phyloP scores from a whole-genome alignment of 805 yeast genomes.

The Priceomyces haplophilus region DNA sequence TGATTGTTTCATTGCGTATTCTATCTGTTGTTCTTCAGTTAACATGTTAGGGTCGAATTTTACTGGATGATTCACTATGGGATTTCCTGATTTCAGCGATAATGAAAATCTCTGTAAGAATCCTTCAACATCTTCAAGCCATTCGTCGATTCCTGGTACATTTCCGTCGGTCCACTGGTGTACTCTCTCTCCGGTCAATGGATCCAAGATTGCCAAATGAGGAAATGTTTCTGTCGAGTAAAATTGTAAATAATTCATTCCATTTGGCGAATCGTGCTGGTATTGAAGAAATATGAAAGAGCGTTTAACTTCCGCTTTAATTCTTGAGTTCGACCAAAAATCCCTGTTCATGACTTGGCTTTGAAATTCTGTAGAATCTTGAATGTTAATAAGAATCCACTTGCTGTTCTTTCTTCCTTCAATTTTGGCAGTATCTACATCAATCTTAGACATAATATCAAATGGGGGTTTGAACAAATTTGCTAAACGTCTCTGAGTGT shows the following conservation, averaged over 20 bases:
- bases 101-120: conserved; percentile 67
- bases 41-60: conserved; percentile 61
- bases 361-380: conserved; percentile 77
- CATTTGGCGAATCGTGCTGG: conserved; percentile 72
- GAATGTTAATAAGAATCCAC: conserved; percentile 88
- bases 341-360: conserved; percentile 92
- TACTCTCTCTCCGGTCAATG: conserved; percentile 91
- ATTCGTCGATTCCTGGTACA: conserved; percentile 57
- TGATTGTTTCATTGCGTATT: conserved; percentile 69
- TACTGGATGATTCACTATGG: conserved; percentile 57
- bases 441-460: conserved; percentile 69
- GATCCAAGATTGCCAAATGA: conserved; percentile 88
- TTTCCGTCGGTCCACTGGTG: conserved; percentile 65
- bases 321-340: conserved; percentile 72
- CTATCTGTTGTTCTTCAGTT: conserved; percentile 82
- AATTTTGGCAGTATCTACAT: conserved; percentile 69
- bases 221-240: conserved; percentile 74
- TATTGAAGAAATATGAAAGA: conserved; percentile 85
- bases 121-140: conserved; percentile 65
- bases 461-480: conserved; percentile 89
- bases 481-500: conserved; percentile 69
- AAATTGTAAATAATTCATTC: conserved; percentile 65
- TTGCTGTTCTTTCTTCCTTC: conserved; percentile 62
- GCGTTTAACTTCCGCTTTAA: conserved; percentile 62
- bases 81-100: conserved; percentile 62